A percentile compares a stretch with the other conserved stretches of the same genome.
phyloP scores from a whole-genome alignment of 495 filamentous ascomycete genomes.

The Cercophora sp. region DNA sequence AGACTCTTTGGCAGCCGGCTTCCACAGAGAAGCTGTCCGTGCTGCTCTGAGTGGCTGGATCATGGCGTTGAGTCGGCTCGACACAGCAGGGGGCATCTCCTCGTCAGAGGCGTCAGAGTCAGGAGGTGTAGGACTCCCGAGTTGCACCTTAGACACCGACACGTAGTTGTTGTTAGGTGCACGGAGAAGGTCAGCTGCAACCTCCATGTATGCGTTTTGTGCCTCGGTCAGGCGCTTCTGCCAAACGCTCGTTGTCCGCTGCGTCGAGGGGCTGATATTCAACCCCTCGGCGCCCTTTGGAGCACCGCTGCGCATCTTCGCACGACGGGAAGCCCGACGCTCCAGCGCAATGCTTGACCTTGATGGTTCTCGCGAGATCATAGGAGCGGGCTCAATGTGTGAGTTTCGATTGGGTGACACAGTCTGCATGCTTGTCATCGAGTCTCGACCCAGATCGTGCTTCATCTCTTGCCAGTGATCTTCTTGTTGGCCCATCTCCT shows the following conservation, averaged over 20 bases:
- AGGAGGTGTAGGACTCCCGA: conserved; percentile 50
- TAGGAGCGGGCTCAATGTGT: conserved; percentile 20
- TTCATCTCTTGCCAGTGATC: conserved; percentile 49
- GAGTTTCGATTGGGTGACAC: conserved; percentile 24
- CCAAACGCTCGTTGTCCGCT: conserved; percentile 23
- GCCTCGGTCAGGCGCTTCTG: conserved; percentile 36
- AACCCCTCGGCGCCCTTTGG: conserved; percentile 18
- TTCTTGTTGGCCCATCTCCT: conserved; percentile 50
- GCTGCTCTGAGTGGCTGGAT: not conserved
- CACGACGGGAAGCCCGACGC: conserved; percentile 33
- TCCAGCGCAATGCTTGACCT: conserved; percentile 28
- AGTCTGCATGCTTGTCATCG: conserved; percentile 42
- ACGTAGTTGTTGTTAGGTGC: conserved; percentile 37
- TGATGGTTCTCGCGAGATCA: conserved; percentile 14
- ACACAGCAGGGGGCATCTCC: conserved; percentile 16
- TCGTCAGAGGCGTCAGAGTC: conserved; percentile 38
- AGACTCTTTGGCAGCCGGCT: conserved; percentile 1
- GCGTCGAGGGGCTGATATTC: conserved; percentile 12
- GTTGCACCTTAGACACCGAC: conserved; percentile 34
- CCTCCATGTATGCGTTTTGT: conserved; percentile 42
- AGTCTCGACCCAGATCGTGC: conserved; percentile 44
- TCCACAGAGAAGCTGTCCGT: conserved; percentile 22
- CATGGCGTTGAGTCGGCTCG: not conserved
- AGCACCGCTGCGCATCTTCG: conserved; percentile 27
- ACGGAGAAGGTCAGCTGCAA: conserved; percentile 33